Evolutionary conservation across 2,329 filamentous ascomycete species (phyloP).

Genomic region (Trichocomaceae sp.): DNA sequence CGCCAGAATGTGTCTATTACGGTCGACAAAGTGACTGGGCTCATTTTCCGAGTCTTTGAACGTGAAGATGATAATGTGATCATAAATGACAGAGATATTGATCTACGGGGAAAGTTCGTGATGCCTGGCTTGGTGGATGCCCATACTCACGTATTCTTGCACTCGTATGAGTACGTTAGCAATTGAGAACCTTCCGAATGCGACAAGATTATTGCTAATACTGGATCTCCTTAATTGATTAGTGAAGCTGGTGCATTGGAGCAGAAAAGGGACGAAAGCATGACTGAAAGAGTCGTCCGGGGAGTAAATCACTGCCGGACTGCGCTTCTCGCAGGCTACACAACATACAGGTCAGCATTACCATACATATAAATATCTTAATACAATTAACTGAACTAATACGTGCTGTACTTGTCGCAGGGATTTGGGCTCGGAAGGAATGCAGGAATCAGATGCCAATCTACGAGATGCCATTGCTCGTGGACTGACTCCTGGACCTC

Average conservation of each 20-base stretch:
- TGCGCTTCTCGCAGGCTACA: slow-evolving; percentile 53
- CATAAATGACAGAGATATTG: slow-evolving; percentile 39
- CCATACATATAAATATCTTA: slow-evolving; percentile 32
- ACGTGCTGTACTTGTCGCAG: slow-evolving; percentile 19
- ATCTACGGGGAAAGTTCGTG: slow-evolving; percentile 48
- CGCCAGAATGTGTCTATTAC: slow-evolving; percentile 39
- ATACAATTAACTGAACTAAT: background rate
- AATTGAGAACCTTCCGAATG: background rate
- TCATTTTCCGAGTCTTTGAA: slow-evolving; percentile 25
- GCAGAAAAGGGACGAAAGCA: slow-evolving; percentile 53
- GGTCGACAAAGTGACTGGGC: slow-evolving; percentile 35
- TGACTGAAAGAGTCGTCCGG: slow-evolving; percentile 51
- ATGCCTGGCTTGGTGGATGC: slow-evolving; percentile 36
- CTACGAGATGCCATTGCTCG: slow-evolving; percentile 51
- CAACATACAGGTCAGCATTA: slow-evolving; percentile 47
- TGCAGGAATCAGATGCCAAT: slow-evolving; percentile 46
- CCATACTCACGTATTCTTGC: slow-evolving; percentile 15
- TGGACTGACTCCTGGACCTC: slow-evolving; percentile 48
- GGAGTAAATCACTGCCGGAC: slow-evolving; percentile 48
- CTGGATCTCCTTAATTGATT: background rate
- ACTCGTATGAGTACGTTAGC: slow-evolving; percentile 8
- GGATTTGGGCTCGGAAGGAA: slow-evolving; percentile 50
- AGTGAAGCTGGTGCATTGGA: slow-evolving; percentile 37
- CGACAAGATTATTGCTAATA: background rate
- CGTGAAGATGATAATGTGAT: background rate